Base-by-base conservation (phyloP, 164 flowering plant species). In the Pachysandra terminalis region DNA sequence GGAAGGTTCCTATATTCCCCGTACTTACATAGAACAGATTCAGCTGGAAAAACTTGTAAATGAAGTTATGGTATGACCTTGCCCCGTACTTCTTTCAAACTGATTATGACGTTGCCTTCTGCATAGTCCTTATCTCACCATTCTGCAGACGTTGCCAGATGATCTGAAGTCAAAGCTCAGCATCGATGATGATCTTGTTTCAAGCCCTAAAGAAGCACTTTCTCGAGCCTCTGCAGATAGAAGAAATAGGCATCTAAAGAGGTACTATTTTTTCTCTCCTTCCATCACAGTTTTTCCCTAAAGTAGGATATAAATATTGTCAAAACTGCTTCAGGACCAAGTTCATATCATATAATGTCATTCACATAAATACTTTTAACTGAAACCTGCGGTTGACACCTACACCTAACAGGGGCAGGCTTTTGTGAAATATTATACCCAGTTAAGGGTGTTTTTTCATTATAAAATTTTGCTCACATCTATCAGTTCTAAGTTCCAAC, bases 91-190 rank as follows among this genome's bases (percentile, higher is more conserved):
- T 76, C 19, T 48, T 19, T 5, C 45, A 63, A 22, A 19, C 41
- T 53, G 25, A n/a, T 59, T 19, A 54, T 66, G 41, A 56, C 8
- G 62, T 35, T 74, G 15, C 16, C 66, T 14, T 71, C 19, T 27
- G 26, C n/a, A 19, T 56, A 25, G 28, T 66, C 57, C 70, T 77
- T 24, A 81, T 77, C 69, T 66, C 28, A 70, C 59, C 25, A 63
- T 78, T 59, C 55, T 49, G 49, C 76, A 95, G 98, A 91, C 98
- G 68, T 57, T 93, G 68, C 98, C 98, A 71, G 98, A 93, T 59
- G 99, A 93, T 82, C 76, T 90, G 78, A 89, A 81, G 80, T 87
- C 95, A 62, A 93, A 91, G 79, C 93, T 96, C 54, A 95, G 97
- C 85, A 69, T 93, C 57, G 97, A 96, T 65, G 96, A 96, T 48